Evolutionary conservation across 1,284 basidiomycete genomes (phyloP), one percentile per base, ranked within the genome.

Genomic region (Moniliella sp.): DNA sequence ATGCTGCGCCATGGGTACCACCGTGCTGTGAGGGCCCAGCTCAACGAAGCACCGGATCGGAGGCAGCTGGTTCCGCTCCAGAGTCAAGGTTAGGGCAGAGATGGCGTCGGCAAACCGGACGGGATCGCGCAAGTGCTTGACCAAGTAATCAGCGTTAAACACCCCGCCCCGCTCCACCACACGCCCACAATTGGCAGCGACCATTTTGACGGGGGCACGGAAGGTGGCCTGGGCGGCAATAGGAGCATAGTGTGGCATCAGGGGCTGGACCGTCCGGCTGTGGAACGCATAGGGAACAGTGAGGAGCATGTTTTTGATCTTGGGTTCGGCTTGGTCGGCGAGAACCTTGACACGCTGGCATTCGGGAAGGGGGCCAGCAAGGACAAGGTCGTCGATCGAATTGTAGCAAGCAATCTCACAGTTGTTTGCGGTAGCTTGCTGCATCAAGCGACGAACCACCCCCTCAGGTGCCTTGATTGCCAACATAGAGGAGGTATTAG

Each of bases 281-380:
- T 48, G 46, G 34, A 45, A 48, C 0, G 39, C 46, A 18, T 42
- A 48, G 8, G 46, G 43, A 7, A 48, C 46, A 1, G 36, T 34
- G 18, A 48, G 42, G 3, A 39, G 29, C 34, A 40, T 43, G 1
- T 35, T 36, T 26, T 42, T 48, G 37, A 43, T 37, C 31, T 38
- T 40, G 4, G 40, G 33, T 15, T 37, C 33, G 18, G 25, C 30
- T 4, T 30, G 32, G 19, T 41, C 40, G 33, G 35, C 36, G 3
- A 32, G 21, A 5, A 25, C 33, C 15, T 34, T 28, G 27, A 43
- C 15, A 16, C 18, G 28, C 17, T 40, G 38, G 27, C 45, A 32
- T 11, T 36, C 28, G 2, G 35, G 38, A 9, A 34, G 36, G 10
- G 34, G 25, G 9, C 43, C 46, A 0, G 43, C 39, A 4, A 48